Conservation (phyloP, 371 early-diverging fungal species). For the Coemansia sp. region DNA sequence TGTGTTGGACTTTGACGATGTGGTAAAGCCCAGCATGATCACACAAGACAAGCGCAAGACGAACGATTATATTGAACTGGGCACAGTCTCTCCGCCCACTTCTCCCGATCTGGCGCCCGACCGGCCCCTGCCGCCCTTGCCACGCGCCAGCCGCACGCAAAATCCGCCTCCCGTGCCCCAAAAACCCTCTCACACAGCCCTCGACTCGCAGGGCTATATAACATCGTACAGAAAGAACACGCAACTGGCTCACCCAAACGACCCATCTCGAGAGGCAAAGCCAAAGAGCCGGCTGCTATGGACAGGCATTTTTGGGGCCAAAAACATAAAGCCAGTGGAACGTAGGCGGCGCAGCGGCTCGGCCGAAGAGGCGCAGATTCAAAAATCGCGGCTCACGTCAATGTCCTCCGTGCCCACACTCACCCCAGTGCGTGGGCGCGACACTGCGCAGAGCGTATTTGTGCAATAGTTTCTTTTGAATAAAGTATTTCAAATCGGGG, state of each 20-base stretch:
- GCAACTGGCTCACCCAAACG: not conserved
- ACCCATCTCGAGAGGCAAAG: slow-evolving; percentile 6
- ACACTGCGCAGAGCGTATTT: slow-evolving; percentile 3
- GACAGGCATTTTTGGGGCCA: slow-evolving; percentile 39
- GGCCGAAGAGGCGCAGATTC: slow-evolving; percentile 2
- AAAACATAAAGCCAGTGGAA: slow-evolving; percentile 18
- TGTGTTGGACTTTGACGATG: slow-evolving; percentile 43
- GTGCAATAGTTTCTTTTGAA: not conserved
- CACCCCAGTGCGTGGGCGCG: slow-evolving; percentile 5
- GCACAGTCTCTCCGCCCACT: slow-evolving; percentile 31
- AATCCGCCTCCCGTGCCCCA: not conserved
- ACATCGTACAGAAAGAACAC: slow-evolving; percentile 30
- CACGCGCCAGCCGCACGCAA: slow-evolving; percentile 9
- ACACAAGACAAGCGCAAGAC: not conserved
- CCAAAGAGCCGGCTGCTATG: slow-evolving; percentile 21
- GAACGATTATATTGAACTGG: slow-evolving; percentile 1
- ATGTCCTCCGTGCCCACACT: slow-evolving; percentile 7
- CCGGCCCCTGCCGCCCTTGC: slow-evolving; percentile 22
- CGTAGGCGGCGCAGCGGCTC: slow-evolving; percentile 2
- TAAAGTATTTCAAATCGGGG: too few species aligned
- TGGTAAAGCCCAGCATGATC: slow-evolving; percentile 1
- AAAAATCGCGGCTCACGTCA: slow-evolving; percentile 1
- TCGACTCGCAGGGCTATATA: slow-evolving; percentile 37
- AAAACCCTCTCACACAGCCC: not conserved
- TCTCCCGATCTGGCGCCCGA: slow-evolving; percentile 22